Evolutionary conservation across 1,284 basidiomycete genomes (phyloP), one percentile per base, ranked within the genome.

Genomic region (Amylostereum areolatum): DNA sequence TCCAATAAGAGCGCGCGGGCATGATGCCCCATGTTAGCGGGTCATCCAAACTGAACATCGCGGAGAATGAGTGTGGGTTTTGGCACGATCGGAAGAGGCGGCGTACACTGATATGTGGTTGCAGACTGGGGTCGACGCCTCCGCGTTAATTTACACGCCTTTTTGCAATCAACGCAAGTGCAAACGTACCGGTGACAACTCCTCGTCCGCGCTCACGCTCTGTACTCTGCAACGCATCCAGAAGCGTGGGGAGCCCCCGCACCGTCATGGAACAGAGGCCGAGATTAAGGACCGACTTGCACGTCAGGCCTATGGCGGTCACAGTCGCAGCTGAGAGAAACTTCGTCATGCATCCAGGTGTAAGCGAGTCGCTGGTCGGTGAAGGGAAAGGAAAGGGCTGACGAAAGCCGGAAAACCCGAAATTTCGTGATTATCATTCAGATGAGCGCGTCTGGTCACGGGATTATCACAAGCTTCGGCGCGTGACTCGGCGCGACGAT

Each of bases 91-190:
- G 5, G 18, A 32, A 9, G 31, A 43, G 29, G 28, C 18, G 30
- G 67, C 80, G 50, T 62, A 92, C 89, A 91, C 92, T 41, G 92
- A 95, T 50, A 94, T 84, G 63, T 97, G 93, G 65, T 97, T 97
- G 46, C 85, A 82, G 43, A 95, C 92, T 95, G 59, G 44, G n/a
- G 35, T 41, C 27, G 43, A n/a, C 45, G 43, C 28, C 43, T 60
- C 32, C 57, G 52, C 46, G 24, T 36, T 27, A 43, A 43, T 18
- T 18, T 18, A 18, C 18, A 18, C 18, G 18, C 34, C 8, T 35
- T 35, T 35, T n/a, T 35, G 39, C 18, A 12, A 9, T 45, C 7
- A 35, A 49, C 28, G 11, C 33, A 54, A 45, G 49, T 52, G 48
- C n/a, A n/a, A 6, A 67, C 78, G 51, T 57, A 93, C 92, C 79